Base-by-base conservation (phyloP, 331 rosid genomes). In the Malus hybrid region DNA sequence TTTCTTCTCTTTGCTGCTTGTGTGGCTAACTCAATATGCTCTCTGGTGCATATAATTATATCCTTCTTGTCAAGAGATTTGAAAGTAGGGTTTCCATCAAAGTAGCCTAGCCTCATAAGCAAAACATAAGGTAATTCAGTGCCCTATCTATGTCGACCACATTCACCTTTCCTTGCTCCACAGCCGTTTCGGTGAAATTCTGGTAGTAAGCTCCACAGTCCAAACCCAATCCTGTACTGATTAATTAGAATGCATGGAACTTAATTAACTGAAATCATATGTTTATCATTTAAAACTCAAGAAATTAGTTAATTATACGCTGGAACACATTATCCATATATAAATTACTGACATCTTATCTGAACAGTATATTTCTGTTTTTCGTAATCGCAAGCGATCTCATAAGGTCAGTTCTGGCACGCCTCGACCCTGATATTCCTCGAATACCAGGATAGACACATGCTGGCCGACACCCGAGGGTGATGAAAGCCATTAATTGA, bases 1-100 rank as follows among this genome's bases (percentile, higher is more conserved):
- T 76, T 76, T 10, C 73, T 76, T 76, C 73, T 67, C 52, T 76
- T 3, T 39, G 79, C 79, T 55, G 79, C 79, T 54, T 76, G 67
- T 20, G 28, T 28, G 34, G 79, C 79, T 31, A 76, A 34, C 22
- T 76, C 79, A 9, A 76, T 54, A 39, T 76, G 73, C 34, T 76
- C 67, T 20, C 15, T 34, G 6, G 39, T 7, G 66, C 79, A 67
- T 19, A 76, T 39, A 54, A 24, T 24, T 24, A 24, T 67, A 24
- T 24, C 66, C 18, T 52, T 65, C 73, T 32, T 76, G 11, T 67
- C 79, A 22, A 76, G 67, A 2, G 72, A 65, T 20, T 54, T 57
- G 14, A 46, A 54, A 33, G 15, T 10, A 15, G 73, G 66, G 56
- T 24, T 76, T 67, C 59, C 79, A 67, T 76, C 79, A 24, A 76